Conservation (phyloP, 202 grass and related monocot species). For the Digitaria exilis region DNA sequence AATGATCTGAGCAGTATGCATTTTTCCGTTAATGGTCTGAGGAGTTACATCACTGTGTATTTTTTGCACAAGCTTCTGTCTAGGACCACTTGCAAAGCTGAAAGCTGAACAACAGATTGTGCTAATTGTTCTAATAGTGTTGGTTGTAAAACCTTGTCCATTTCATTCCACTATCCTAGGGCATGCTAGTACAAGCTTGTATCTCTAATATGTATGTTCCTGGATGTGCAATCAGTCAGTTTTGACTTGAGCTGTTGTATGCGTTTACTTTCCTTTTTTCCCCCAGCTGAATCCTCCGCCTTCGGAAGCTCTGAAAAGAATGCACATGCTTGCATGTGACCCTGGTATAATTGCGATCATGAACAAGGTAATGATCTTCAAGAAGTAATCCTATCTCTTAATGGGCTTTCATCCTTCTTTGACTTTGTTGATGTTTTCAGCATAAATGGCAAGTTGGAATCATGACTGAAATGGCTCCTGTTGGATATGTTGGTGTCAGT, state of each 20-base stretch:
- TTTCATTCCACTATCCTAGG: constrained; percentile 26
- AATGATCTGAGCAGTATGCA: background rate
- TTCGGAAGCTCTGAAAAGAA: constrained; percentile 89
- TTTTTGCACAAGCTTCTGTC: background rate
- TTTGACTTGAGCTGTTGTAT: constrained; percentile 16
- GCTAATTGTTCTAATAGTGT: background rate
- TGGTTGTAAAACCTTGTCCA: background rate
- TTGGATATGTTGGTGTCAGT: constrained; percentile 94
- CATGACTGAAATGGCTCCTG: constrained; percentile 98
- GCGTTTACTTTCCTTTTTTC: constrained; percentile 19
- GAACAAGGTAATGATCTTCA: constrained; percentile 82
- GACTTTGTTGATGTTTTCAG: constrained; percentile 48
- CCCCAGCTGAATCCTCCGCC: constrained; percentile 81
- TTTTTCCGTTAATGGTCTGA: background rate
- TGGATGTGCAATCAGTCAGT: background rate
- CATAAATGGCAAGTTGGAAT: constrained; percentile 91
- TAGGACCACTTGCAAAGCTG: background rate
- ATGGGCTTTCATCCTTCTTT: constrained; percentile 19
- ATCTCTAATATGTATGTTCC: constrained; percentile 1
- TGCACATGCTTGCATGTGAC: constrained; percentile 99
- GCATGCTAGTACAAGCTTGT: background rate
- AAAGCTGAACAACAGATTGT: background rate
- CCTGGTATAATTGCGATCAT: constrained; percentile 94
- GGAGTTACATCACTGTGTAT: background rate
- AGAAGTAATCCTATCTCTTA: constrained; percentile 28